A percentile compares a stretch with the other conserved stretches of the same genome.
These are phyloP conservation scores for Byssothecium circinans DNA, from an alignment of 2,329 filamentous ascomycete genomes.

Conservation along the genomic window DNA sequence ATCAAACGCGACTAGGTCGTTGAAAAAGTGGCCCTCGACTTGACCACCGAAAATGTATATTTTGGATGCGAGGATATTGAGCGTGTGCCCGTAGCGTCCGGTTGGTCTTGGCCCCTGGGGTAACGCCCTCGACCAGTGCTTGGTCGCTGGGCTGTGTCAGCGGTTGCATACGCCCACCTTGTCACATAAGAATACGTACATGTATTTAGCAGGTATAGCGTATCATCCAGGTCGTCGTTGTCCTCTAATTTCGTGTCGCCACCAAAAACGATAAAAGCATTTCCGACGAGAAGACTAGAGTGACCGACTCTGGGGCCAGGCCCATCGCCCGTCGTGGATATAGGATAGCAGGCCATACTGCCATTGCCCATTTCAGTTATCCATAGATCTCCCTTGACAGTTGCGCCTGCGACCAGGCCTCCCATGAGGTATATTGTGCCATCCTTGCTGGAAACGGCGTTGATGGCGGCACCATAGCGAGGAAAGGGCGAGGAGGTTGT, in stretches of 20 bases:
- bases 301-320: constrained; percentile 95
- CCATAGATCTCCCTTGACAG: constrained; percentile 96
- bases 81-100: constrained; percentile 90
- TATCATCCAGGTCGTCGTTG: constrained; percentile 87
- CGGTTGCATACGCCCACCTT: background rate
- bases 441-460: constrained; percentile 89
- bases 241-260: constrained; percentile 98
- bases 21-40: constrained; percentile 97
- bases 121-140: constrained; percentile 94
- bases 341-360: constrained; percentile 85
- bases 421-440: constrained; percentile 98
- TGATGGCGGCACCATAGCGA: constrained; percentile 94
- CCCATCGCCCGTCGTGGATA: constrained; percentile 89
- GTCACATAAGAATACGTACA: constrained; percentile 64
- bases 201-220: constrained; percentile 93
- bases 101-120: constrained; percentile 83
- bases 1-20: constrained; percentile 93
- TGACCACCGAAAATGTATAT: constrained; percentile 98
- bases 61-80: constrained; percentile 95
- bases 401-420: constrained; percentile 89
- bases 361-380: constrained; percentile 86
- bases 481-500: constrained; percentile 87
- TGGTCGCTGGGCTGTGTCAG: constrained; percentile 68
- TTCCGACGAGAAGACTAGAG: constrained; percentile 89
- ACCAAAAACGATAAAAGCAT: constrained; percentile 98